A percentile compares a stretch with the other conserved stretches of the same genome.
Evolutionary conservation across 495 filamentous ascomycete genomes (phyloP).

Genomic region (Hyphodiscus hymeniophilus): DNA sequence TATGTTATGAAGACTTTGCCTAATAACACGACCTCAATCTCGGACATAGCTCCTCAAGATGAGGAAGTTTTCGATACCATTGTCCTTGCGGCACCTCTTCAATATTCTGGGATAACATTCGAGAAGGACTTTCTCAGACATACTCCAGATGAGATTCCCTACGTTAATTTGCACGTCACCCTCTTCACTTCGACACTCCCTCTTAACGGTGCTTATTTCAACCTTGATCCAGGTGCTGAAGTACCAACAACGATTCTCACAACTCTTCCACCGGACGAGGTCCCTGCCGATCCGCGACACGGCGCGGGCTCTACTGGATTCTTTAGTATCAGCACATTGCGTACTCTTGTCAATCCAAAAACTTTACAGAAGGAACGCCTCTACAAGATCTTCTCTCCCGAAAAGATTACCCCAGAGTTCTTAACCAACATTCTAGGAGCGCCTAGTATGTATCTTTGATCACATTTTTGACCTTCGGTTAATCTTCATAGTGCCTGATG

Average conservation of each 20-base stretch:
- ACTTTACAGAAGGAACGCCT: constrained; percentile 58
- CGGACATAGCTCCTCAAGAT: constrained; percentile 19
- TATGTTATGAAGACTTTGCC: constrained; percentile 40
- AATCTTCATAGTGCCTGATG: constrained; percentile 22
- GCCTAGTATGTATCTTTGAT: constrained; percentile 5
- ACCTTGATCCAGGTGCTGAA: constrained; percentile 37
- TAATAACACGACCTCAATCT: background rate
- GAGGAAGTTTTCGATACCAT: constrained; percentile 62
- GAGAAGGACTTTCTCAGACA: constrained; percentile 34
- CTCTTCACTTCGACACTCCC: constrained; percentile 70
- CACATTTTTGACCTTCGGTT: background rate
- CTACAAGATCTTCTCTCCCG: constrained; percentile 93
- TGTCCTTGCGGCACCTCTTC: constrained; percentile 68
- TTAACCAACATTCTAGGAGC: constrained; percentile 31
- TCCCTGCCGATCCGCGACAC: constrained; percentile 37
- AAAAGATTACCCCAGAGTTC: constrained; percentile 54
- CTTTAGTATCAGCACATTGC: constrained; percentile 79
- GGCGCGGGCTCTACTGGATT: constrained; percentile 67
- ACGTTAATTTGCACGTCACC: constrained; percentile 78
- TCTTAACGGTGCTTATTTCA: constrained; percentile 64
- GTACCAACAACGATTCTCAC: constrained; percentile 75
- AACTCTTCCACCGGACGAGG: constrained; percentile 51
- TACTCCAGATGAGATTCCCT: constrained; percentile 67
- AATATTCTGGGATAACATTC: constrained; percentile 59
- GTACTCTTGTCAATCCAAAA: constrained; percentile 48